Conservation (phyloP, 805 yeast genomes). For the Starmerella roubikii region DNA sequence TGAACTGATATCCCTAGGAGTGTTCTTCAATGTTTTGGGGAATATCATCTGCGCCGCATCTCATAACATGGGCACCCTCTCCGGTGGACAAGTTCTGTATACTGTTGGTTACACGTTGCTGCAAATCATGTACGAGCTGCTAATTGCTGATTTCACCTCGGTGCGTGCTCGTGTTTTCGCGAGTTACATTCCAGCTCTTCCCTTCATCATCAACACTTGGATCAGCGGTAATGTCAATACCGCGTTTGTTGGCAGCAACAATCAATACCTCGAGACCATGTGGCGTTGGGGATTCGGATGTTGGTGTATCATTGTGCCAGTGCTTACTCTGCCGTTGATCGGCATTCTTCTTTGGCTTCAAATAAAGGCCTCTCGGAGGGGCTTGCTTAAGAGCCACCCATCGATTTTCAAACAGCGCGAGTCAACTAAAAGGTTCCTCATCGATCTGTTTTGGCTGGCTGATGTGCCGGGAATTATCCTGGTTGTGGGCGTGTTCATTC, state of each 20-base stretch:
- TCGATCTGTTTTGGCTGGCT: conserved; percentile 40
- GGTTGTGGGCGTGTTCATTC: conserved; percentile 43
- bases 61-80: conserved; percentile 40
- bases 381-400: conserved; percentile 34
- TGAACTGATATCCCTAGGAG: conserved; percentile 35
- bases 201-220: conserved; percentile 70
- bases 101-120: conserved; percentile 52
- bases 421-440: conserved; percentile 6
- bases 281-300: conserved; percentile 71
- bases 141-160: conserved; percentile 53
- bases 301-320: conserved; percentile 68
- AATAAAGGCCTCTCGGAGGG: conserved; percentile 37
- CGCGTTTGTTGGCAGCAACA: conserved; percentile 17
- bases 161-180: conserved; percentile 58
- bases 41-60: conserved; percentile 53
- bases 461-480: conserved; percentile 52
- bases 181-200: conserved; percentile 55
- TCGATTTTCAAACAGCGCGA: conserved; percentile 31
- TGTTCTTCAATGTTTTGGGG: conserved; percentile 47
- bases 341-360: conserved; percentile 43
- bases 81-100: conserved; percentile 50
- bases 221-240: conserved; percentile 43
- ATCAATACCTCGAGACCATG: conserved; percentile 13
- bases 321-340: conserved; percentile 47
- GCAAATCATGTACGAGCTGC: conserved; percentile 40